phyloP scores from a whole-genome alignment of 2,329 filamentous ascomycete species.

The Arthrobotrys pseudoclavata region DNA sequence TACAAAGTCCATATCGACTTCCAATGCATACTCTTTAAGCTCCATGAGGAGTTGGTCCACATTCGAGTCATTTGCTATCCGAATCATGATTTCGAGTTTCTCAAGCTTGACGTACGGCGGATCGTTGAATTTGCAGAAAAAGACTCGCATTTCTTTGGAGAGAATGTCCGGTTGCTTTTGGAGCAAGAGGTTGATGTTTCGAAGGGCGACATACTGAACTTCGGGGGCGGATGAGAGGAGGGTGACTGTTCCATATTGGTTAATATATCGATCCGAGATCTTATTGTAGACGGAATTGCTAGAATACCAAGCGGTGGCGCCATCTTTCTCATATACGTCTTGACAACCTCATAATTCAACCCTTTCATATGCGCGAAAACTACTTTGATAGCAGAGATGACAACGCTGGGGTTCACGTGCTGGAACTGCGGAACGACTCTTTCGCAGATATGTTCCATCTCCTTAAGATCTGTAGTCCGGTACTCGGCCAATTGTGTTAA shows the following conservation, averaged over 20 bases:
- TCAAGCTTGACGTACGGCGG: slow-evolving; percentile 97
- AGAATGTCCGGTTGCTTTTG: slow-evolving; percentile 97
- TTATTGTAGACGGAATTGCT: slow-evolving; percentile 1
- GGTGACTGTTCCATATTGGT: slow-evolving; percentile 75
- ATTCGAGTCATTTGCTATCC: slow-evolving; percentile 97
- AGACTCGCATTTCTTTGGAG: slow-evolving; percentile 96
- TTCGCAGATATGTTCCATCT: slow-evolving; percentile 98
- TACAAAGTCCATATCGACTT: slow-evolving; percentile 99
- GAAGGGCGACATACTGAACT: slow-evolving; percentile 95
- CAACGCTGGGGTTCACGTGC: slow-evolving; percentile 96
- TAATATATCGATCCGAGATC: slow-evolving; percentile 25
- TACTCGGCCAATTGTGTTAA: slow-evolving; percentile 91
- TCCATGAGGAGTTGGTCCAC: slow-evolving; percentile 94
- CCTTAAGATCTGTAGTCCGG: slow-evolving; percentile 86
- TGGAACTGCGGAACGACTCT: slow-evolving; percentile 96
- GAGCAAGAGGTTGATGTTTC: slow-evolving; percentile 94
- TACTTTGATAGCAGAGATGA: slow-evolving; percentile 95
- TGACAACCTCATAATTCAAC: slow-evolving; percentile 81
- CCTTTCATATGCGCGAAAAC: slow-evolving; percentile 97
- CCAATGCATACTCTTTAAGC: slow-evolving; percentile 95
- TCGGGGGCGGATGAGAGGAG: slow-evolving; percentile 95
- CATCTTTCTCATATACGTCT: slow-evolving; percentile 97
- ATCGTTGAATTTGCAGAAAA: slow-evolving; percentile 99
- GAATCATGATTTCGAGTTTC: slow-evolving; percentile 98
- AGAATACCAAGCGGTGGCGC: slow-evolving; percentile 85